Evolutionary conservation across 2,329 filamentous ascomycete genomes (phyloP).

Genomic region (Fusarium agapanthi): DNA sequence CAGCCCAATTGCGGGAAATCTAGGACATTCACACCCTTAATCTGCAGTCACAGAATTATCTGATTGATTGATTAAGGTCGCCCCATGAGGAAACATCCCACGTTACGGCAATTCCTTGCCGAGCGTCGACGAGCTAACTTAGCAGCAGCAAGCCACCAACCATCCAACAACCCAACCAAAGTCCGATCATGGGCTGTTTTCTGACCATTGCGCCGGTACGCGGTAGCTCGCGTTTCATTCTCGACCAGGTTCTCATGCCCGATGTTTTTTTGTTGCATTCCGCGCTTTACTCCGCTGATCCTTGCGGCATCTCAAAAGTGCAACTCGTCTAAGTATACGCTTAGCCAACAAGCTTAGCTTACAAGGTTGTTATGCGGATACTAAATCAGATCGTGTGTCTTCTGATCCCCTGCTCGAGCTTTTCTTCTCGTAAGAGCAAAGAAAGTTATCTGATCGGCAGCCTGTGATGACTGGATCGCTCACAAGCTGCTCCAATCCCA

Average conservation of each 20-base stretch:
- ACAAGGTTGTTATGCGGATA: slow-evolving; percentile 16
- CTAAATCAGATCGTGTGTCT: slow-evolving; percentile 9
- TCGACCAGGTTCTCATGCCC: background rate
- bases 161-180: slow-evolving; percentile 13
- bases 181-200: slow-evolving; percentile 23
- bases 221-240: background rate
- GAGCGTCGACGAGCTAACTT: slow-evolving; percentile 21
- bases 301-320: slow-evolving; percentile 13
- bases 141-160: slow-evolving; percentile 31
- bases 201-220: background rate
- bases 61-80: slow-evolving; percentile 23
- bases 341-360: slow-evolving; percentile 1
- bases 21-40: slow-evolving; percentile 4
- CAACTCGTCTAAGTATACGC: slow-evolving; percentile 10
- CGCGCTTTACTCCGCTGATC: background rate
- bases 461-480: background rate
- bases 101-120: slow-evolving; percentile 41
- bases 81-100: slow-evolving; percentile 20
- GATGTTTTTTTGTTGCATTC: background rate
- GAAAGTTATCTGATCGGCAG: slow-evolving; percentile 27
- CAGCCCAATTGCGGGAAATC: slow-evolving; percentile 16
- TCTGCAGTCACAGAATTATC: slow-evolving; percentile 1
- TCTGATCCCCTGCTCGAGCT: background rate
- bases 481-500: slow-evolving; percentile 7
- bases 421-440: background rate